Evolutionary conservation across 2,329 filamentous ascomycete species (phyloP), one percentile per base, ranked within the genome.

Genomic region (Colletotrichum sublineola): DNA sequence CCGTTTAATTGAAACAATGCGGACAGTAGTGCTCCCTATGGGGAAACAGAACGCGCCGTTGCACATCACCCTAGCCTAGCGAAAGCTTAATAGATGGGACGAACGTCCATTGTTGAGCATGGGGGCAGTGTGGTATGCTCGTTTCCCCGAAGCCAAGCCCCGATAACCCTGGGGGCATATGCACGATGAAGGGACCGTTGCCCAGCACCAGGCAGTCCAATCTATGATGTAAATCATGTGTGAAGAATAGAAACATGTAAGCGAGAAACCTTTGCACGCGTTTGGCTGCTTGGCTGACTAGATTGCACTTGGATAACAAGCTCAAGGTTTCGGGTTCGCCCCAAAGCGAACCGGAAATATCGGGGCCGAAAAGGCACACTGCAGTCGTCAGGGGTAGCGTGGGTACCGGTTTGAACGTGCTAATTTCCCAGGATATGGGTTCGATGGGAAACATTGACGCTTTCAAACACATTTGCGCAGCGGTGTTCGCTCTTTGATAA

Each of bases 61-160:
- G 24, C n/a, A 38, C 40, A 48, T n/a, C 18, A 24, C 48, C 38
- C 46, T 38, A 42, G 36, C 15, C 36, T 20, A 40, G 48, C 60
- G 9, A n/a, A 64, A 42, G 62, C 33, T 33, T 64, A 64, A 64
- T 64, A 44, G 38, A 64, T 33, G 48, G 36, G 62, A 64, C 62
- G 62, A 64, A 55, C 62, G 36, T 64, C 33, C 2, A n/a, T 40
- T 31, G 14, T n/a, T 14, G 44, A 2, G 1, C 18, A 38, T 29
- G 5, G 15, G 18, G n/a, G 12, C 33, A 29, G 1, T n/a, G 9
- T 20, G 29, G 15, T 7, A 29, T 24, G 42, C 24, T 38, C 18
- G 33, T 24, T 18, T 29, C n/a, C 12, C n/a, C 36, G 33, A 5
- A 18, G 33, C n/a, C 33, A 57, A 29, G 14, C 8, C 2, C 5